Base-by-base conservation (phyloP, 768 basidiomycete species). In the Mycena galericulata region DNA sequence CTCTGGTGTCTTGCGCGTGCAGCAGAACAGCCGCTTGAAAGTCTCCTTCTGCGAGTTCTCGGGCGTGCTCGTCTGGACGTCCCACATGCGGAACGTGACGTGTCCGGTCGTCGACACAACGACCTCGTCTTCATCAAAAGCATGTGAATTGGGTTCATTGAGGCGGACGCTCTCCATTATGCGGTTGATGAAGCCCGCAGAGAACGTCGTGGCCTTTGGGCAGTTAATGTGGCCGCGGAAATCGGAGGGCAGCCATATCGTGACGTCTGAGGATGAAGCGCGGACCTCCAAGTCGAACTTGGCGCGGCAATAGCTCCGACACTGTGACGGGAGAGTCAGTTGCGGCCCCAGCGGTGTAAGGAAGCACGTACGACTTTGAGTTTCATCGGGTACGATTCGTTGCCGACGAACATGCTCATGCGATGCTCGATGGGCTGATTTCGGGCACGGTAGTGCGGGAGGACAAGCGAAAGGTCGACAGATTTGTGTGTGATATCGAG, bases 11-110 rank as follows among this genome's bases (percentile, higher is more conserved):
- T 85, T 90, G 73, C 83, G 87, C 14, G 82, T 73, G 76, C 87
- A 87, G 45, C 89, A 82, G 74, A 92, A 90, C 66, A 92, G 82
- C 53, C 91, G 85, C 76, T 87, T 90, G 70, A 90, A 76, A 2
- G 84, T 80, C 79, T 93, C 92, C 76, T 86, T 89, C 62, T 86
- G 86, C 50, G 80, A 63, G 50, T 85, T 87, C 76, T 94, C 92
- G 22, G 91, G 89, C 49, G 87, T 83, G 70, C 86, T 84, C 18
- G 88, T 87, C 68, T 86, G 85, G 59, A 91, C 85, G 76, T 94
- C 91, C 92, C 92, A 94, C 92, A 93, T 93, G 32, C 88, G 88
- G 77, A 94, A 91, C 4, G 84, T 86, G 62, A 94, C 84, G 46
- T 77, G 79, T 20, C 92, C 92, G 20, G 74, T 72, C n/a, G 92